These are phyloP conservation scores for Tolypocladium endophyticum DNA, from an alignment of 2,329 filamentous ascomycete genomes.

Conservation along the genomic window DNA sequence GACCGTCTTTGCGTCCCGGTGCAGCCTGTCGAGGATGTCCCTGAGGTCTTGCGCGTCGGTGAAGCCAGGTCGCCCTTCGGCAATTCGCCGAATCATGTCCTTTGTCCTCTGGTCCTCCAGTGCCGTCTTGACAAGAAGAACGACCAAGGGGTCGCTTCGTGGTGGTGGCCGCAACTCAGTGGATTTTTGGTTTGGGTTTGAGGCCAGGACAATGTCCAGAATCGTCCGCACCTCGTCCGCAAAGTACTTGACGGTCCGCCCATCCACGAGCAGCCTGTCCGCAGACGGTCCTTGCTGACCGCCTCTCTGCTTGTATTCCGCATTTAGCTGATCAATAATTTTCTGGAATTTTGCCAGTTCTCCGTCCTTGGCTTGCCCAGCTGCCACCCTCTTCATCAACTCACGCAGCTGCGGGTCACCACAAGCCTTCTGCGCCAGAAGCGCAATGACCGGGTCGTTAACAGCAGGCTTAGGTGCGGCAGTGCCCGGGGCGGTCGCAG, in stretches of 20 bases:
- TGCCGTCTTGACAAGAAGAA: constrained; percentile 45
- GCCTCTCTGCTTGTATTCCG: constrained; percentile 42
- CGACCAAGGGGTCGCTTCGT: constrained; percentile 44
- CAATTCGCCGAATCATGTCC: constrained; percentile 43
- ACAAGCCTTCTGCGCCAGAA: constrained; percentile 65
- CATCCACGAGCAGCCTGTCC: constrained; percentile 43
- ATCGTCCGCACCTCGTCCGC: constrained; percentile 48
- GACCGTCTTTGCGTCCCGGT: constrained; percentile 28
- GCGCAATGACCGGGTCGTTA: constrained; percentile 70
- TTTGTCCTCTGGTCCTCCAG: constrained; percentile 39
- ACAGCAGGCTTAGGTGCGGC: constrained; percentile 15
- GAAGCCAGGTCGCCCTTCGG: constrained; percentile 37
- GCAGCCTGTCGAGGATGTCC: constrained; percentile 36
- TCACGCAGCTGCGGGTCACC: constrained; percentile 63
- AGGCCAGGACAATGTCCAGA: constrained; percentile 46
- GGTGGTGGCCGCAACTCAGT: constrained; percentile 40
- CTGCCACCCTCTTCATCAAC: constrained; percentile 75
- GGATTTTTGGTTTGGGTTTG: constrained; percentile 46
- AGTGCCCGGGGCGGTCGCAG: neutral
- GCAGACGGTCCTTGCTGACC: constrained; percentile 41
- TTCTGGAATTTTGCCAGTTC: constrained; percentile 68
- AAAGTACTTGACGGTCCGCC: constrained; percentile 48
- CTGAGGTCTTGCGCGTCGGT: constrained; percentile 46
- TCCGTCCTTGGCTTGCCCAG: constrained; percentile 58
- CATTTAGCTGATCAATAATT: constrained; percentile 70